Base-by-base conservation (phyloP, 805 yeast genomes). In the Kodamaea kaohsiungensis region DNA sequence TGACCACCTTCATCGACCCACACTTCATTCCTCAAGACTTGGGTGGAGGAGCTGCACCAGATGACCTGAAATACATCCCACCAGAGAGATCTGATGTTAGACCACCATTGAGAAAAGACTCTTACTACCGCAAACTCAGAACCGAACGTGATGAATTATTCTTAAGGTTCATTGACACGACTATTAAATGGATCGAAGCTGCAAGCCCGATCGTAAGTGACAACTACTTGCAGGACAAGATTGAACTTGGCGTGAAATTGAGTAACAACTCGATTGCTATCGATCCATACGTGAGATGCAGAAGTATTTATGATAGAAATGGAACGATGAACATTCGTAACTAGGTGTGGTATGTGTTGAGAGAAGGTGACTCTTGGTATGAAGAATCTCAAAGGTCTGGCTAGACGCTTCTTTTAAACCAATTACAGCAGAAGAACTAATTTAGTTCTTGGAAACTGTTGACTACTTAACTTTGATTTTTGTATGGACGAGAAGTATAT, bases 241-340 rank as follows among this genome's bases (percentile, higher is more conserved):
- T 83, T 13, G 68, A 70, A 30, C 53, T 87, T 25, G 82, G 86
- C 52, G 70, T 70, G 51, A 71, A 80, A 56, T 65, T 93, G 48
- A 74, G 86, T 7, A 72, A 77, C 27, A 89, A 88, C 65, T 92
- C 87, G 71, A 78, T 82, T 65, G 67, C 73, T 48, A 70, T 89
- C 53, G 98, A 95, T 65, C 93, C 95, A 1, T 91, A 88, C 59
- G 69, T 91, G 48, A 85, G 99, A 69, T 84, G 87, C 43, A 85
- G 91, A 59, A 84, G 91, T 40, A 73, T 85, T 42, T 89, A 84
- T 65, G 99, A 95, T 70, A 82, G 96, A 63, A 76, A 80, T 53
- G 92, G 95, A n/a, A 58, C 70, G 19, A 67, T 84, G 54, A 59
- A 53, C 30, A 30, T 68, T 33, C 43, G 46, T 12, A 53, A 56